Evolutionary conservation across 257 asterid species (phyloP).

Genomic region (Fraxinus pennsylvanica): DNA sequence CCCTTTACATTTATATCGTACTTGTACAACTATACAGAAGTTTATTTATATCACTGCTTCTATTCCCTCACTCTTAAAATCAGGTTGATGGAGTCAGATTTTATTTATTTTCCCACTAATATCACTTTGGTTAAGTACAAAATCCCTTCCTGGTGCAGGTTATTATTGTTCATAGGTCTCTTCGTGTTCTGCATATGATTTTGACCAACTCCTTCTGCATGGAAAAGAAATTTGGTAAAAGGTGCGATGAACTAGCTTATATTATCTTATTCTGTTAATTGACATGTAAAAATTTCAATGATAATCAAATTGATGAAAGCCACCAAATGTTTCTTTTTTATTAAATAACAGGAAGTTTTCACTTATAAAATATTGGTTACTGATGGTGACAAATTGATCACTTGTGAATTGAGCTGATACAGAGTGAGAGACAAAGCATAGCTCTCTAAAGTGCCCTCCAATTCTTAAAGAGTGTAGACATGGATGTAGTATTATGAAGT

Average conservation of each 20-base stretch:
- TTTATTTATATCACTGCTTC: not conserved
- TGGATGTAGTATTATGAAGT: not conserved
- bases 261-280: not conserved
- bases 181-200: slow-evolving; percentile 61
- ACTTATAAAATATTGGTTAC: not conserved
- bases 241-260: slow-evolving; percentile 47
- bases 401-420: not conserved
- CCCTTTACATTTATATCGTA: not conserved
- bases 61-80: not conserved
- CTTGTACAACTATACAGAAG: not conserved
- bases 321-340: not conserved
- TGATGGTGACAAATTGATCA: not conserved
- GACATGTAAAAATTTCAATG: not conserved
- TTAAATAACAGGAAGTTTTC: not conserved
- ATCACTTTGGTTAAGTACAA: slow-evolving; percentile 26
- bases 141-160: slow-evolving; percentile 51
- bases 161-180: slow-evolving; percentile 61
- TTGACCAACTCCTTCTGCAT: slow-evolving; percentile 48
- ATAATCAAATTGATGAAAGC: not conserved
- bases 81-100: not conserved
- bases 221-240: slow-evolving; percentile 41
- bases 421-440: not conserved
- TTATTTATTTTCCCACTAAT: not conserved
- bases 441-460: not conserved
- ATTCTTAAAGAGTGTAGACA: not conserved